A percentile compares a stretch with the other conserved stretches of the same genome.
These are phyloP conservation scores for Panellus pusillus DNA, from an alignment of 768 basidiomycete genomes.

Conservation along the genomic window DNA sequence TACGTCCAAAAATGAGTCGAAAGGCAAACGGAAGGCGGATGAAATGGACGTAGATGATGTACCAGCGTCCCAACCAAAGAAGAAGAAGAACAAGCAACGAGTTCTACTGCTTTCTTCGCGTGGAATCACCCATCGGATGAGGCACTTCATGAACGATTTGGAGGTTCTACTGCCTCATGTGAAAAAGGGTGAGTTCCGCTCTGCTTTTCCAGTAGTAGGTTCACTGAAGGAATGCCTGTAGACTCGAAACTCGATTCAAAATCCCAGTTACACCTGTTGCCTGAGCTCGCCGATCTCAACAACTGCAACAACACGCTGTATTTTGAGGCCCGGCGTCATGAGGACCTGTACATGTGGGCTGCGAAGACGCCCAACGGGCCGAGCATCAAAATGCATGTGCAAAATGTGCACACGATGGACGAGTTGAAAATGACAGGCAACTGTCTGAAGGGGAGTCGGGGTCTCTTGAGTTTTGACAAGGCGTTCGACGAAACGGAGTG, in stretches of 20 bases:
- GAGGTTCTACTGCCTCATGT: constrained; percentile 89
- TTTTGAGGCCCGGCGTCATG: constrained; percentile 94
- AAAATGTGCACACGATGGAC: constrained; percentile 99
- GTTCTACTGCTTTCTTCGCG: constrained; percentile 91
- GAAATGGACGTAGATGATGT: constrained; percentile 56
- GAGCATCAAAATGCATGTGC: constrained; percentile 95
- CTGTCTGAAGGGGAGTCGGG: constrained; percentile 93
- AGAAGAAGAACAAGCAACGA: constrained; percentile 90
- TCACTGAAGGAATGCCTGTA: constrained; percentile 31
- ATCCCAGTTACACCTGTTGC: constrained; percentile 86
- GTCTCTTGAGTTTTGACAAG: constrained; percentile 89
- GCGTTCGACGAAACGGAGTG: constrained; percentile 88
- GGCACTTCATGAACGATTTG: constrained; percentile 95
- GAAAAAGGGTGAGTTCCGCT: constrained; percentile 77
- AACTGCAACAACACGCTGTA: constrained; percentile 98
- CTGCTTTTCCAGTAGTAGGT: not conserved
- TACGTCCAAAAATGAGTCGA: constrained; percentile 44
- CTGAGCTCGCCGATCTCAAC: constrained; percentile 94
- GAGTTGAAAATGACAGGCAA: constrained; percentile 99
- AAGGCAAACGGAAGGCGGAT: constrained; percentile 59
- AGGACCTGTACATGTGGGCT: constrained; percentile 96
- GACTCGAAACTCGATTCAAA: constrained; percentile 98
- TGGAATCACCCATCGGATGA: constrained; percentile 93
- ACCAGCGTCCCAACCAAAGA: constrained; percentile 39
- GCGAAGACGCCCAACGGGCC: constrained; percentile 97